Base-by-base conservation (phyloP, 352 stramenopile genomes). In the Phytopythium mirpurense region DNA sequence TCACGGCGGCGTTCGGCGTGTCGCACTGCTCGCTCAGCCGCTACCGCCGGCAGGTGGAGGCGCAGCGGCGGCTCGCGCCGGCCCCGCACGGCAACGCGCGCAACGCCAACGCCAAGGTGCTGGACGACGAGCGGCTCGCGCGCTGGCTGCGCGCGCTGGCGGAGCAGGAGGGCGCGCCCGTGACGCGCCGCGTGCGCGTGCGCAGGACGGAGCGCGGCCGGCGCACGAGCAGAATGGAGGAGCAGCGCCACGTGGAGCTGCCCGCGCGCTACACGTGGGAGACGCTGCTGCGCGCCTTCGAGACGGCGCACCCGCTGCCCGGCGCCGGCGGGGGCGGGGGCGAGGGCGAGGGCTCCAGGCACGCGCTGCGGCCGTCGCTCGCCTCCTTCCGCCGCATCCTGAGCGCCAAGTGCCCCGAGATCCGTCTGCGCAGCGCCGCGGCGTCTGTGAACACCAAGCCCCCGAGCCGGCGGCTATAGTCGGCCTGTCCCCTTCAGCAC, bases 201-300 rank as follows among this genome's bases (percentile, higher is more conserved):
- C 26, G 45, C 18, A 11, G 21, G 3, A 15, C 9, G 9, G 45
- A 51, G 45, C 14, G n/a, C 18, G 45, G 27, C 18, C 45, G 35
- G 27, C 45, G 45, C 45, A 38, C 27, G 45, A 38, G 45, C 36
- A 8, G 37, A 8, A 34, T 48, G 36, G 37, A 23, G 9, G 29
- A 43, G 21, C 35, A 29, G 26, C n/a, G 26, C 16, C 41, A 46
- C 27, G 21, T 41, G n/a, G 35, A 46, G 27, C 37, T 56, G 26
- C 50, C 50, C 3, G 31, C 27, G 21, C 24, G 24, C 37, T 56
- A 38, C 16, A 56, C 50, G 37, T 56, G 50, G 50, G 50, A 56
- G 37, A 12, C 1, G 27, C 37, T 56, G 36, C 36, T 48, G 50
- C 45, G 18, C 27, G 45, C 38, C 18, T 51, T 51, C 27, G 9